Percentiles rank a stretch among this genome's conserved stretches.
phyloP scores from a whole-genome alignment of 192 early-diverging fungal genomes.

The Gryganskiella cystojenkinii region DNA sequence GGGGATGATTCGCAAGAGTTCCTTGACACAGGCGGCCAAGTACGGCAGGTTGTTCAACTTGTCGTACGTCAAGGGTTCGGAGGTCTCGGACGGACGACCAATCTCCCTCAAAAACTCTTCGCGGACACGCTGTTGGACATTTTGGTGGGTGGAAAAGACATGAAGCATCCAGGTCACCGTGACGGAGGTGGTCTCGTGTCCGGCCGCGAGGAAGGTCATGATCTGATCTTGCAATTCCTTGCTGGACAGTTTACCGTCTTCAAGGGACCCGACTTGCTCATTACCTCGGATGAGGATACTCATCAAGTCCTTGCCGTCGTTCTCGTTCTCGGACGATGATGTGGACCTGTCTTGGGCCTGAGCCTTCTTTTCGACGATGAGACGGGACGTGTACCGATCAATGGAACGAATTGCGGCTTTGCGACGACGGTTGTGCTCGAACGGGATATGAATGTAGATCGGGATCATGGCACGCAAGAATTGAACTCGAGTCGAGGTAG shows the following conservation, averaged over 20 bases:
- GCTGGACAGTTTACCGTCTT: conserved; percentile 53
- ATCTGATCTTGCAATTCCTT: conserved; percentile 63
- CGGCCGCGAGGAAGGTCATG: conserved; percentile 68
- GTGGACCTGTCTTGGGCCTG: conserved; percentile 10
- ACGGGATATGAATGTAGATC: conserved; percentile 20
- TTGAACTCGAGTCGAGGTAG: conserved; percentile 11
- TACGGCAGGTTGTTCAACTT: conserved; percentile 58
- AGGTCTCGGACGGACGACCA: conserved; percentile 36
- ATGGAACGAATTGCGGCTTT: conserved; percentile 29
- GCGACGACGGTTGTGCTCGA: conserved; percentile 24
- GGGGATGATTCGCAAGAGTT: conserved; percentile 61
- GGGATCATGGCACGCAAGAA: conserved; percentile 43
- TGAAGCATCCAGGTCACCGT: conserved; percentile 62
- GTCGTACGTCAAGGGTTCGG: conserved; percentile 55
- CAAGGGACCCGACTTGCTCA: conserved; percentile 48
- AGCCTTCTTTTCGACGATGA: conserved; percentile 52
- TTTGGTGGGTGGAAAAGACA: conserved; percentile 57
- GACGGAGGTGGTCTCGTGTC: conserved; percentile 67
- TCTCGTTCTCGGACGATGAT: conserved; percentile 3
- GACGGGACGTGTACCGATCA: conserved; percentile 36
- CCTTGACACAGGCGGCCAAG: conserved; percentile 64
- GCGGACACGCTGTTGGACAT: conserved; percentile 55
- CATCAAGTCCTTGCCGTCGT: conserved; percentile 54
- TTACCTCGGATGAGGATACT: conserved; percentile 55
- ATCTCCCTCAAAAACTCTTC: conserved; percentile 56